Evolutionary conservation across 2,329 filamentous ascomycete genomes (phyloP), one percentile per base, ranked within the genome.

Genomic region (Calonectria ilicicola): DNA sequence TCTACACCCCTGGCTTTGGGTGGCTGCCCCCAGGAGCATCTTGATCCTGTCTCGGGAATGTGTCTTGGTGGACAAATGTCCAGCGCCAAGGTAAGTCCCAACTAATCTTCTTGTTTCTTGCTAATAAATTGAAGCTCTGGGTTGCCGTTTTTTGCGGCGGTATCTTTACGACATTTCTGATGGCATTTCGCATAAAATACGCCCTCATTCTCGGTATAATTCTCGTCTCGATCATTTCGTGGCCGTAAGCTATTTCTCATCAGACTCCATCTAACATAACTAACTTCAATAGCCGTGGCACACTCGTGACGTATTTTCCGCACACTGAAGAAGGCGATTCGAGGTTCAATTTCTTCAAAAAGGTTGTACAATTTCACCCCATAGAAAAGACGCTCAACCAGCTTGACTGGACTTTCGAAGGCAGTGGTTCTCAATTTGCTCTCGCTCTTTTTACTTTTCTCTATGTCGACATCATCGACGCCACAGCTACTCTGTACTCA

Each of bases 71-170:
- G 91, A 27, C 91, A 94, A 80, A 95, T 97, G 94, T 89, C 92
- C 6, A 97, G 90, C 78, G 93, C 94, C 10, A 93, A 93, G 62
- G 92, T 90, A 81, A 77, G 84, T 79, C 15, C 3, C 23, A 14
- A 23, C 2, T 5, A 2, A 2, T 19, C 32, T 2, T n/a, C 2
- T 19, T 3, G 9, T 6, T 8, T 17, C 1, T 5, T 27, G n/a
- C n/a, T 38, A 27, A 74, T 78, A 26, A 79, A 44, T 2, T 17
- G 21, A 46, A 92, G 91, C 86, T 97, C 88, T 98, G 95, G 95
- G 90, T 97, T 67, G 95, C 94, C 14, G 93, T 98, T 75, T 92
- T 95, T 80, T 91, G 93, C 67, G 94, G 95, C 17, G 94, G 95
- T 40, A 87, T 98, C 56, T 83, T 97, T 44, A 96, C 95, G 0